A percentile compares a stretch with the other conserved stretches of the same genome.
Evolutionary conservation across 371 early-diverging fungal species (phyloP).

Genomic region (Nematocida major): DNA sequence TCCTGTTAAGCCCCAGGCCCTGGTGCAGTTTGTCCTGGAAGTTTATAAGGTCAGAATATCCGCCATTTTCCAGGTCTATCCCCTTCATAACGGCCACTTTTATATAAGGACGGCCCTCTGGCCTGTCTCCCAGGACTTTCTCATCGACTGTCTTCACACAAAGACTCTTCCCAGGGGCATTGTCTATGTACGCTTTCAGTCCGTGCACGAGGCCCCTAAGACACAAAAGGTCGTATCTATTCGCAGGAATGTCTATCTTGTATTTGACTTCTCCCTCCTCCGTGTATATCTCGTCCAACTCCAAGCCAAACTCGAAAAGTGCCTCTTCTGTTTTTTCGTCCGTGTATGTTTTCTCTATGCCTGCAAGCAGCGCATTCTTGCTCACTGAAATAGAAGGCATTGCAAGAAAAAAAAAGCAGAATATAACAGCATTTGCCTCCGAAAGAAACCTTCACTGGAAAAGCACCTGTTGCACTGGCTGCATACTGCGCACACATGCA

Average conservation of each 20-base stretch:
- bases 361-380: slow-evolving; percentile 15
- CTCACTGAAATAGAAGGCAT: slow-evolving; percentile 56
- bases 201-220: slow-evolving; percentile 54
- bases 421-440: no score
- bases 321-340: slow-evolving; percentile 81
- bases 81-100: slow-evolving; percentile 86
- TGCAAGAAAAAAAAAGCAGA: slow-evolving; percentile 38
- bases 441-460: no score
- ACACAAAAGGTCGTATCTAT: slow-evolving; percentile 72
- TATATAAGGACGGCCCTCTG: slow-evolving; percentile 72
- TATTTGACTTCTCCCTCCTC: slow-evolving; percentile 72
- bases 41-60: slow-evolving; percentile 88
- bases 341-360: slow-evolving; percentile 42
- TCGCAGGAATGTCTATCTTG: slow-evolving; percentile 97
- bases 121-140: not conserved
- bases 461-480: no score
- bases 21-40: slow-evolving; percentile 96
- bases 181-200: slow-evolving; percentile 50
- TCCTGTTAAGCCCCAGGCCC: slow-evolving; percentile 86
- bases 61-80: slow-evolving; percentile 73
- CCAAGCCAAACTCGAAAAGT: slow-evolving; percentile 98
- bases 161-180: slow-evolving; percentile 20
- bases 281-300: slow-evolving; percentile 83
- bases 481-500: no score
- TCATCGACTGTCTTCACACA: slow-evolving; percentile 14